Evolutionary conservation across 352 stramenopile genomes (phyloP).

Genomic region (Globisporangium radiosum): DNA sequence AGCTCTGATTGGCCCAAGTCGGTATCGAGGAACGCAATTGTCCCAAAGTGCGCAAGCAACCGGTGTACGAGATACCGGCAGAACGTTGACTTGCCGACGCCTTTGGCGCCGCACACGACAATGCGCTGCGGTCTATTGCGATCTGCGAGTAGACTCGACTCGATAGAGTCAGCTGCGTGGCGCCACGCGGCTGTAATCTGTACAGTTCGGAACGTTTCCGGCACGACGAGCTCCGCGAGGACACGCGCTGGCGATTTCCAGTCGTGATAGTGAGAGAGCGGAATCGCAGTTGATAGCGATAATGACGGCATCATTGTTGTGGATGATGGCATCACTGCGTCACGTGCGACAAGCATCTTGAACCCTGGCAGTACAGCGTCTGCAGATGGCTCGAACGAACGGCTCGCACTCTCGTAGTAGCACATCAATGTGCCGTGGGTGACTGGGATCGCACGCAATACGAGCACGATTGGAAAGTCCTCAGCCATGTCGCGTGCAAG

Average conservation of each 20-base stretch:
- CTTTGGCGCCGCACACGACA: slow-evolving; percentile 92
- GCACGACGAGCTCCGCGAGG: slow-evolving; percentile 41
- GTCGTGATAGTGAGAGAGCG: slow-evolving; percentile 22
- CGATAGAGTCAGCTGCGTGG: slow-evolving; percentile 32
- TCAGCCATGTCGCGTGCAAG: slow-evolving; percentile 53
- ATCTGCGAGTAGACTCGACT: slow-evolving; percentile 24
- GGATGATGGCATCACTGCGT: slow-evolving; percentile 15
- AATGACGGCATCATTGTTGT: too few species aligned
- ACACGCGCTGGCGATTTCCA: slow-evolving; percentile 49
- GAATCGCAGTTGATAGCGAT: background rate
- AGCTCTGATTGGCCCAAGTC: slow-evolving; percentile 95
- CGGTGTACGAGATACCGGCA: slow-evolving; percentile 92
- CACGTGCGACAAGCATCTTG: slow-evolving; percentile 67
- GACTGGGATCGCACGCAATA: slow-evolving; percentile 60
- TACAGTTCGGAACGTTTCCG: slow-evolving; percentile 57
- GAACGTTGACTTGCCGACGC: slow-evolving; percentile 95
- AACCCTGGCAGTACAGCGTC: slow-evolving; percentile 65
- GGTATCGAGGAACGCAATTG: slow-evolving; percentile 92
- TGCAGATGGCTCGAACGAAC: slow-evolving; percentile 12
- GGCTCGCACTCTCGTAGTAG: slow-evolving; percentile 51
- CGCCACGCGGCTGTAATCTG: slow-evolving; percentile 60
- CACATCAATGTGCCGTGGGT: slow-evolving; percentile 67
- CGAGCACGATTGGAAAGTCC: slow-evolving; percentile 61
- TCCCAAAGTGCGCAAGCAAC: slow-evolving; percentile 60
- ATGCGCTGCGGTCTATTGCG: slow-evolving; percentile 38